These are phyloP conservation scores for Cyphellophora europaea DNA, from an alignment of 2,329 filamentous ascomycete genomes.

Conservation along the genomic window DNA sequence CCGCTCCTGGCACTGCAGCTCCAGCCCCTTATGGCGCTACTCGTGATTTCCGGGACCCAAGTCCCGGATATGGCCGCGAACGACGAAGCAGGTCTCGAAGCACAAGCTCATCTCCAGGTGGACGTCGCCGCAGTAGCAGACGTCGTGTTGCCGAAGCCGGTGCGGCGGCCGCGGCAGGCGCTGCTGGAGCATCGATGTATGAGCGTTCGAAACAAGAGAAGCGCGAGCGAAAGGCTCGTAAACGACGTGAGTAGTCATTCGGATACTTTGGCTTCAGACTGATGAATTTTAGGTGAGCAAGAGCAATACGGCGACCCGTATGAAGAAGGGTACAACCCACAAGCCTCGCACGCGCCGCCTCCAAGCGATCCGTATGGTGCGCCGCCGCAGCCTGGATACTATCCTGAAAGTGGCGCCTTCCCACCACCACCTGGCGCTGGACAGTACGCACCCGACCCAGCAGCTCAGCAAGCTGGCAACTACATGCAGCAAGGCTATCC, in stretches of 20 bases:
- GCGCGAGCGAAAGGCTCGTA: conserved; percentile 36
- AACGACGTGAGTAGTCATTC: conserved; percentile 14
- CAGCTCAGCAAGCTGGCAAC: conserved; percentile 25
- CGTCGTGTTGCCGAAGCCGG: conserved; percentile 44
- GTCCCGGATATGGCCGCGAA: conserved; percentile 25
- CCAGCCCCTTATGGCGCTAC: conserved; percentile 20
- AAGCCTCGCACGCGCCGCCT: conserved; percentile 28
- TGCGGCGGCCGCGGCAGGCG: conserved; percentile 48
- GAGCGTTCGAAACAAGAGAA: conserved; percentile 48
- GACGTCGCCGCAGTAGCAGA: conserved; percentile 25
- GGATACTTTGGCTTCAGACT: too few relatives aligned
- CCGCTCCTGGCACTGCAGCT: conserved; percentile 21
- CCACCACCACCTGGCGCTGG: conserved; percentile 30
- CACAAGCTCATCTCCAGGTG: conserved; percentile 27
- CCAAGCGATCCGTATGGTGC: conserved; percentile 21
- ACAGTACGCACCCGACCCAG: conserved; percentile 13
- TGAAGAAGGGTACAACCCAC: conserved; percentile 31
- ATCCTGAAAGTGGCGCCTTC: conserved; percentile 31
- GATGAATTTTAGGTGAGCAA: too few relatives aligned
- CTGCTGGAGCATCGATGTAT: conserved; percentile 48
- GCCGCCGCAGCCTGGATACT: conserved; percentile 27
- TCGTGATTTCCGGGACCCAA: conserved; percentile 32
- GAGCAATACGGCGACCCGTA: conserved; percentile 25
- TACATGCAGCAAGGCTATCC: too few relatives aligned
- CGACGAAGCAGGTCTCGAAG: conserved; percentile 21